These are phyloP conservation scores for Beauveria caledonica DNA, from an alignment of 2,329 filamentous ascomycete species.

Conservation along the genomic window DNA sequence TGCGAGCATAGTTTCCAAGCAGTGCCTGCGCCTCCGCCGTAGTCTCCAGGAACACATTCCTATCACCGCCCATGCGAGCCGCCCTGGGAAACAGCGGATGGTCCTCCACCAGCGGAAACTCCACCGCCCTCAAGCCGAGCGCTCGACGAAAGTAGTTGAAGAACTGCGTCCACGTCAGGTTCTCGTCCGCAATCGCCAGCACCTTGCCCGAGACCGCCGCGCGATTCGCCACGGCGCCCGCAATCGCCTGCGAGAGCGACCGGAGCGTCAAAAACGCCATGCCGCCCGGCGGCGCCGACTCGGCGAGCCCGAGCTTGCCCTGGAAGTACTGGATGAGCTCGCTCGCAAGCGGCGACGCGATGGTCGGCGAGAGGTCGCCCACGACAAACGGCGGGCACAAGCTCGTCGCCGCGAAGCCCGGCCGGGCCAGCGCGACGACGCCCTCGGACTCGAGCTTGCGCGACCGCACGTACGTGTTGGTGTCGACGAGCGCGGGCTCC, in stretches of 20 bases:
- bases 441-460: neutral
- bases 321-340: neutral
- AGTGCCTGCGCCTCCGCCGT: neutral
- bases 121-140: neutral
- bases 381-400: neutral
- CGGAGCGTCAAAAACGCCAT: neutral
- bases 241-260: neutral
- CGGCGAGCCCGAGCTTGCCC: neutral
- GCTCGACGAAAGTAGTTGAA: neutral
- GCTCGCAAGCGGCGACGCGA: neutral
- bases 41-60: neutral
- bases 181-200: neutral
- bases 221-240: neutral
- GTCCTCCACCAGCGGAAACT: neutral
- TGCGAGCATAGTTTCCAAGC: neutral
- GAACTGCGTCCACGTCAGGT: neutral
- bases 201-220: neutral
- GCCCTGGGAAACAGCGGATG: neutral
- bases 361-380: neutral
- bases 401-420: neutral
- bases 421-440: neutral
- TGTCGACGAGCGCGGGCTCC: neutral
- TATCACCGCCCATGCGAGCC: neutral
- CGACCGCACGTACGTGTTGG: neutral
- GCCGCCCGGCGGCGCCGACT: neutral